Evolutionary conservation across 1,284 basidiomycete genomes (phyloP).

Genomic region (Malassezia cuniculi): DNA sequence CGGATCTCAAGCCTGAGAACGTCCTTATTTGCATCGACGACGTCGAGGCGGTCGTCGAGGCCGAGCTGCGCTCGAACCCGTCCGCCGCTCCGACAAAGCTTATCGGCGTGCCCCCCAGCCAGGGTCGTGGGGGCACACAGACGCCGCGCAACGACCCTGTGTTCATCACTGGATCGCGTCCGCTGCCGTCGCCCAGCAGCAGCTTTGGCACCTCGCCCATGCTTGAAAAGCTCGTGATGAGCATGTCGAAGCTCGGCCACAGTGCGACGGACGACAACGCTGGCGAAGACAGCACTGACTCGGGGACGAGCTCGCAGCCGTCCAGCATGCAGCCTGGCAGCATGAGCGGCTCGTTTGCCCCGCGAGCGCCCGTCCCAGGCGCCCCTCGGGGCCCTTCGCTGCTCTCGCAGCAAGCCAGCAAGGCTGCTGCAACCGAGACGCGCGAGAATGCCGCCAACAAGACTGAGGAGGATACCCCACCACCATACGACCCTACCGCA

Average conservation of each 20-base stretch:
- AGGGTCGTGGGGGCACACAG: constrained; percentile 90
- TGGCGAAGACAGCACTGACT: neutral
- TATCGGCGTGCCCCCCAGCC: constrained; percentile 85
- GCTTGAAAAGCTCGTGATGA: constrained; percentile 81
- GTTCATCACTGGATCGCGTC: constrained; percentile 87
- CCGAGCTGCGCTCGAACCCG: constrained; percentile 59
- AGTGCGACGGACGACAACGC: constrained; percentile 37
- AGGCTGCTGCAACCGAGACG: too few relatives aligned
- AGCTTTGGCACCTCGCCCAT: constrained; percentile 63
- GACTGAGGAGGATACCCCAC: constrained; percentile 30
- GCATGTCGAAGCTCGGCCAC: constrained; percentile 59
- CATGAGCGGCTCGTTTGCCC: constrained; percentile 49
- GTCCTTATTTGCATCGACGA: constrained; percentile 94
- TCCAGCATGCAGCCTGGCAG: neutral
- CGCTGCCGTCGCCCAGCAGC: constrained; percentile 65
- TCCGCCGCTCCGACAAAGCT: constrained; percentile 61
- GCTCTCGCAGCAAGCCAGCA: constrained; percentile 60
- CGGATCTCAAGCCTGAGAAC: constrained; percentile 92
- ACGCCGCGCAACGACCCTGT: constrained; percentile 75
- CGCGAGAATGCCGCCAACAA: neutral
- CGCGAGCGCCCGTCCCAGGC: constrained; percentile 47
- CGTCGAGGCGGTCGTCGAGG: constrained; percentile 80
- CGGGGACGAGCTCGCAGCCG: neutral
- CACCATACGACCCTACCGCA: constrained; percentile 51
- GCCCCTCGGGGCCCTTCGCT: constrained; percentile 58